These are phyloP conservation scores for Trichoderma polysporum DNA, from an alignment of 2,329 filamentous ascomycete genomes.

Conservation along the genomic window DNA sequence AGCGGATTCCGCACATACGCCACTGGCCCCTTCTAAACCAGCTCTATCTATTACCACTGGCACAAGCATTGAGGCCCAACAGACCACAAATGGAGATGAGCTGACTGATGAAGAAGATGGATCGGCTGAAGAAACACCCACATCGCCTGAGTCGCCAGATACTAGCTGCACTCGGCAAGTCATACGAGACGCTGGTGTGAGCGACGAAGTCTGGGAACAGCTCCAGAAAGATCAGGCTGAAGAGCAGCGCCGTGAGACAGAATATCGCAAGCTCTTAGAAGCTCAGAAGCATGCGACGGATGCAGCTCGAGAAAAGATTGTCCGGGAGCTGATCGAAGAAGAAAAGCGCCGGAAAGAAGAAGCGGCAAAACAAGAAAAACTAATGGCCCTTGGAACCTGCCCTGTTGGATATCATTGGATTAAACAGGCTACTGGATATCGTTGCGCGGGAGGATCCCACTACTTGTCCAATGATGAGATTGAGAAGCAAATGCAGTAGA, in stretches of 20 bases:
- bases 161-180: neutral
- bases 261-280: constrained; percentile 37
- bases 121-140: constrained; percentile 12
- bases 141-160: neutral
- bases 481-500: neutral
- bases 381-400: constrained; percentile 57
- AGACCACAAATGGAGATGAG: constrained; percentile 6
- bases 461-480: constrained; percentile 34
- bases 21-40: neutral
- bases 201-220: constrained; percentile 60
- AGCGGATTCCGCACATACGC: neutral
- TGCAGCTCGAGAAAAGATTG: constrained; percentile 37
- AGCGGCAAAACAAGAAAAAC: constrained; percentile 44
- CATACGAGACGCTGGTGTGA: constrained; percentile 56
- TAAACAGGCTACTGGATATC: constrained; percentile 56
- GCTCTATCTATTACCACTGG: neutral
- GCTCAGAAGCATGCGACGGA: constrained; percentile 27
- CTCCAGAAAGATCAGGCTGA: constrained; percentile 51
- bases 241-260: constrained; percentile 38
- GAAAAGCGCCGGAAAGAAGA: constrained; percentile 40
- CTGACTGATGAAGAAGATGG: neutral
- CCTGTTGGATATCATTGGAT: constrained; percentile 61
- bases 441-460: constrained; percentile 63
- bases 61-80: neutral
- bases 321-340: constrained; percentile 39